Base-by-base conservation (phyloP, 805 yeast species). In the Candida chauliodis region DNA sequence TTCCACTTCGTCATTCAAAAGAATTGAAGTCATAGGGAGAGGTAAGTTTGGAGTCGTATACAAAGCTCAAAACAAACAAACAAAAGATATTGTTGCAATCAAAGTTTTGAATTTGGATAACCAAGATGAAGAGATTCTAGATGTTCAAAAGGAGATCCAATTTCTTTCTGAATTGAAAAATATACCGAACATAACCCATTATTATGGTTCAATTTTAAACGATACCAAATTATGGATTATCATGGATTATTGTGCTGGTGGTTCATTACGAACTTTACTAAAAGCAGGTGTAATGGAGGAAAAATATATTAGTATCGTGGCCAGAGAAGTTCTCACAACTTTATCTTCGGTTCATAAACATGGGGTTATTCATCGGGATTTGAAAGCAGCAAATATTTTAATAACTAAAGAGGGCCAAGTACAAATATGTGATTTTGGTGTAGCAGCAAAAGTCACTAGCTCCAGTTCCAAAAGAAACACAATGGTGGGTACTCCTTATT, bases 161-260 rank as follows among this genome's bases (percentile, higher is more conserved):
- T 84, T 93, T 58, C 69, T 93, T 40, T 71, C 95, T 1, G 88
- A 85, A 46, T 66, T 93, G 46, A 84, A 86, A 50, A 79, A 78
- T 38, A 85, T 84, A 13, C 93, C 95, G n/a, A 93, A 93, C 51
- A 87, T 93, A 37, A 89, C 96, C 2, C 90, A 84, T 46, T 93
- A 93, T 61, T 86, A 84, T 55, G 97, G 96, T 0, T 84, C 95
- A 0, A 83, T 84, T 47, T 62, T 95, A 20, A 78, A 81, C 45
- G 97, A 91, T 34, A 84, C 96, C n/a, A 82, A 85, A 52, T 69
- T 93, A 25, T 93, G 99, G 98, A 90, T 93, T 57, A 80, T 93
- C 42, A 93, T 93, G 97, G 99, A 93, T 55, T 79, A 85, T 53
- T 91, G 98, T 61, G 93, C 95, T 1, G 99, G 99, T 11, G 99